phyloP scores from a whole-genome alignment of 257 asterid genomes.

The Solanum ossicruentum region DNA sequence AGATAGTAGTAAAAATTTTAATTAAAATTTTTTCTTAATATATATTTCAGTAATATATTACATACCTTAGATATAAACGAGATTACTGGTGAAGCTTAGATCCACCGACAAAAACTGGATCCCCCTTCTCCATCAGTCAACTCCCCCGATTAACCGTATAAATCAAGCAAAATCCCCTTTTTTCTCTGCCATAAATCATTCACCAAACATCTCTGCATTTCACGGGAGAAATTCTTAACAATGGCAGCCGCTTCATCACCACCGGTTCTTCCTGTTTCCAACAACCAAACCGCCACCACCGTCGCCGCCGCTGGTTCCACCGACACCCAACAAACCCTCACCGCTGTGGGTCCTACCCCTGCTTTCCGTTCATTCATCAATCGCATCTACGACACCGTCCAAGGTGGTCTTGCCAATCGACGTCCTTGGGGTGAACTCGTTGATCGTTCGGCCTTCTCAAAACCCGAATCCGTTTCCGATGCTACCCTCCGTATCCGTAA shows the following conservation, averaged over 20 bases:
- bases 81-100: background rate
- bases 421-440: conserved; percentile 80
- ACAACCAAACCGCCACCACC: conserved; percentile 15
- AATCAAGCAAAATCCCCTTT: background rate
- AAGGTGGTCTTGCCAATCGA: conserved; percentile 46
- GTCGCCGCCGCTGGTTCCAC: background rate
- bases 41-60: no score
- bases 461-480: conserved; percentile 65
- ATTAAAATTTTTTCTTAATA: no score
- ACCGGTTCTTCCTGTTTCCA: conserved; percentile 56
- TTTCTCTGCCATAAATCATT: background rate
- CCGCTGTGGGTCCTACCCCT: conserved; percentile 16
- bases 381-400: conserved; percentile 35
- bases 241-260: conserved; percentile 33
- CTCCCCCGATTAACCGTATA: background rate
- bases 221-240: background rate
- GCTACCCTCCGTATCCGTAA: conserved; percentile 71
- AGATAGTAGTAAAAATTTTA: no score
- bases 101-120: background rate
- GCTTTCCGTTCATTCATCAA: conserved; percentile 39
- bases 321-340: background rate
- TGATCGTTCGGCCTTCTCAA: conserved; percentile 63
- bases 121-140: background rate
- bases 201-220: background rate
- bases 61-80: no score